Conservation (phyloP, 768 basidiomycete species). For the Amanita phalloides region DNA sequence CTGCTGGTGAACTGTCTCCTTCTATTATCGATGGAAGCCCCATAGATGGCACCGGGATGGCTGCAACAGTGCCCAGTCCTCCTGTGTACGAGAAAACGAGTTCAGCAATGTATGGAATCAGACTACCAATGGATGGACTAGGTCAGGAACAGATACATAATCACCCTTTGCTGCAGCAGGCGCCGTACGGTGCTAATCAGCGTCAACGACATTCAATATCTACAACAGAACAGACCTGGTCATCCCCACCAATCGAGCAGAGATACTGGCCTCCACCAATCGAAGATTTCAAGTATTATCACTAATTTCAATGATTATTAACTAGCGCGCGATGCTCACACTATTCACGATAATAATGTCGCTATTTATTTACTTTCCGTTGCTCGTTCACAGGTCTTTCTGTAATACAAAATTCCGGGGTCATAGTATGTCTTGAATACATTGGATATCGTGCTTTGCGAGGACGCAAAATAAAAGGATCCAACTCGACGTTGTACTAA, state of each 20-base stretch:
- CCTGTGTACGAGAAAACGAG: slow-evolving; percentile 15
- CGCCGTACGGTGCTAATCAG: slow-evolving; percentile 9
- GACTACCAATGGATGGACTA: slow-evolving; percentile 15
- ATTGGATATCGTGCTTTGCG: no score
- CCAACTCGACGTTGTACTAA: no score
- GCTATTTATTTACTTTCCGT: not conserved
- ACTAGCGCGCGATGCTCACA: no score
- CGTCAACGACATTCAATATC: not conserved
- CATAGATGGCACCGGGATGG: slow-evolving; percentile 3
- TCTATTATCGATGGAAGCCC: not conserved
- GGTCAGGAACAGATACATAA: slow-evolving; percentile 5
- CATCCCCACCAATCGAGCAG: not conserved
- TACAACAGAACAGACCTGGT: not conserved
- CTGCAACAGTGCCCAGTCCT: slow-evolving; percentile 10
- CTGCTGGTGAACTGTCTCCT: not conserved
- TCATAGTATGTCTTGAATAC: no score
- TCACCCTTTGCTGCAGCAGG: slow-evolving; percentile 13
- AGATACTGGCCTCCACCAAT: not conserved
- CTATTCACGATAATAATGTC: not conserved
- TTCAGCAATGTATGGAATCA: slow-evolving; percentile 18
- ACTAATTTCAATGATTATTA: not conserved
- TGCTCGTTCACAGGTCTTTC: no score
- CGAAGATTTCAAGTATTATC: slow-evolving; percentile 1
- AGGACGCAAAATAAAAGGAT: no score
- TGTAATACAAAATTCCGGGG: no score